Evolutionary conservation across 2,329 filamentous ascomycete genomes (phyloP).

Genomic region (Paraphaeosphaeria sporulosa): DNA sequence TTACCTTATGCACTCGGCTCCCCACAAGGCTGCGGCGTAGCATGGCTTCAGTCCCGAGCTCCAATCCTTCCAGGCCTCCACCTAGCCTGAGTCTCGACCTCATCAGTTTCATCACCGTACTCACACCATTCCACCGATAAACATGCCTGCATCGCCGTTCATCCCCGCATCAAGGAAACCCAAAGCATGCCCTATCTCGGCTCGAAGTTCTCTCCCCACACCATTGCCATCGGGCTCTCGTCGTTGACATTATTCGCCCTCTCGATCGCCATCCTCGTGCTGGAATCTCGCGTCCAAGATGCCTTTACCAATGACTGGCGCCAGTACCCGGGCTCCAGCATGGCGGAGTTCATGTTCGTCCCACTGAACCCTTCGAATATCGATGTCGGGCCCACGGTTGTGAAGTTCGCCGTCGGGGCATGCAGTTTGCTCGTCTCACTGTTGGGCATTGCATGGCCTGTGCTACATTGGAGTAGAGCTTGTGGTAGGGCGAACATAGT

Average conservation of each 20-base stretch:
- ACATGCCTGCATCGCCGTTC: neutral
- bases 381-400: slow-evolving; percentile 16
- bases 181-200: slow-evolving; percentile 1
- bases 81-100: neutral
- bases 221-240: slow-evolving; percentile 1
- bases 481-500: neutral
- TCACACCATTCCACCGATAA: neutral
- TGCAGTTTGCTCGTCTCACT: slow-evolving; percentile 8
- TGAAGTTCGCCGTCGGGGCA: slow-evolving; percentile 11
- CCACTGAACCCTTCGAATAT: slow-evolving; percentile 19
- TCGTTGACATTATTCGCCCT: slow-evolving; percentile 12
- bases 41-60: neutral
- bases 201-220: neutral
- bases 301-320: slow-evolving; percentile 15
- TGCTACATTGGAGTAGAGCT: slow-evolving; percentile 13
- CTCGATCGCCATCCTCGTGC: slow-evolving; percentile 12
- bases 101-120: neutral
- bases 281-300: slow-evolving; percentile 15
- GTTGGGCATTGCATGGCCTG: slow-evolving; percentile 13
- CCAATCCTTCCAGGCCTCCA: neutral
- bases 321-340: slow-evolving; percentile 20
- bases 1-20: neutral
- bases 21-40: neutral
- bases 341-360: slow-evolving; percentile 24
- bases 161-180: neutral